A percentile compares a stretch with the other conserved stretches of the same genome.
These are phyloP conservation scores for Clitocybe nebularis DNA, from an alignment of 1,284 basidiomycete species.

Conservation along the genomic window DNA sequence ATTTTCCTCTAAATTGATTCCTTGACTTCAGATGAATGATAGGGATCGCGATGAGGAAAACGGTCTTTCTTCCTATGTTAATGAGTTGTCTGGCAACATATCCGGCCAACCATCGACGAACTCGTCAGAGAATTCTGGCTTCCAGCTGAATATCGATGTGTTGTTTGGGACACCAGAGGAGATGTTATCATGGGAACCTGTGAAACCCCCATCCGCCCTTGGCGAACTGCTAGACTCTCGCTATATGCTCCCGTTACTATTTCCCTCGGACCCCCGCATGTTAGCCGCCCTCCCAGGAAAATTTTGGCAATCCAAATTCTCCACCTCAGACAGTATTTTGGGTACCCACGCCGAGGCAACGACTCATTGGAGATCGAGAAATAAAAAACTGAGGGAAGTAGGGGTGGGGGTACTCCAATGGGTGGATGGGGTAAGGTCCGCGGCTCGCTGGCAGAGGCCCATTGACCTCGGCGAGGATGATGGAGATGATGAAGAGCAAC, in stretches of 20 bases:
- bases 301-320: constrained; percentile 18
- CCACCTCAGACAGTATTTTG: constrained; percentile 29
- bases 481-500: constrained; percentile 26
- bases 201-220: constrained; percentile 72
- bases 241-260: constrained; percentile 85
- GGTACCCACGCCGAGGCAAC: no score
- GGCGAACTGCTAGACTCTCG: constrained; percentile 89
- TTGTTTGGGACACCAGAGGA: constrained; percentile 71
- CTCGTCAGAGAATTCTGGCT: constrained; percentile 31
- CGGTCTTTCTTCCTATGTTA: constrained; percentile 42
- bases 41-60: constrained; percentile 61
- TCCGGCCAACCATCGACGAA: constrained; percentile 27
- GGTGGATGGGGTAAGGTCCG: constrained; percentile 61
- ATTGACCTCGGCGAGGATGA: constrained; percentile 36
- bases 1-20: background rate
- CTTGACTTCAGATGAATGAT: constrained; percentile 50
- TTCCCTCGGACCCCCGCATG: constrained; percentile 76
- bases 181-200: constrained; percentile 71
- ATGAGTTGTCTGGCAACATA: constrained; percentile 34
- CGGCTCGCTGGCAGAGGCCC: constrained; percentile 39
- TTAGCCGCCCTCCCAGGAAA: constrained; percentile 68
- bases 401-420: constrained; percentile 56
- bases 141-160: constrained; percentile 65
- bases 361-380: constrained; percentile 54
- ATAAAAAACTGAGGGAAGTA: constrained; percentile 57